phyloP scores from a whole-genome alignment of 257 asterid species.

The Asclepias syriaca region DNA sequence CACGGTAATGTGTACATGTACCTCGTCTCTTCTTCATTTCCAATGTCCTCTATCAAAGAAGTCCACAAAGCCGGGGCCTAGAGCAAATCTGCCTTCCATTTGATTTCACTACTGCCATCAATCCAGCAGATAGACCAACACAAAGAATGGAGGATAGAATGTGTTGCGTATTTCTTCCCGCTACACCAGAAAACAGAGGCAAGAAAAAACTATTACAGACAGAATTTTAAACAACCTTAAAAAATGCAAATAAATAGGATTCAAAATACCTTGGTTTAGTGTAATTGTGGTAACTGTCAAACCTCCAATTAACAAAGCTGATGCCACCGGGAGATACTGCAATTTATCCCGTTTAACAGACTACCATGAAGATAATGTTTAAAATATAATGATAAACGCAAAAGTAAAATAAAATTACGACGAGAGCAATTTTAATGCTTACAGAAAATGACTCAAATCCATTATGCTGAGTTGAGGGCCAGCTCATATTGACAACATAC shows the following conservation, averaged over 20 bases:
- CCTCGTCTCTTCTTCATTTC: not conserved
- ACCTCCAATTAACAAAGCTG: constrained; percentile 90
- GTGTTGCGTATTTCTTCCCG: constrained; percentile 62
- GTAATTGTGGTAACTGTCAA: constrained; percentile 84
- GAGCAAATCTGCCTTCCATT: constrained; percentile 95
- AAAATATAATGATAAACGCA: not conserved
- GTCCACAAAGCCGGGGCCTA: constrained; percentile 87
- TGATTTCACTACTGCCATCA: constrained; percentile 73
- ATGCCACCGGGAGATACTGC: constrained; percentile 98
- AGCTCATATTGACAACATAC: constrained; percentile 53
- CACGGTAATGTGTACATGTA: not conserved
- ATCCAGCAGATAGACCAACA: constrained; percentile 77
- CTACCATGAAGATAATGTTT: not conserved
- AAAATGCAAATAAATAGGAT: not conserved
- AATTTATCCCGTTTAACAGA: constrained; percentile 9
- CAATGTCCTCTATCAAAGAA: constrained; percentile 33
- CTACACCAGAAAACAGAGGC: constrained; percentile 21
- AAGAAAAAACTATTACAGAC: not conserved
- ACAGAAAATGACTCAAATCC: constrained; percentile 70
- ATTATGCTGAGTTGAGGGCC: constrained; percentile 50
- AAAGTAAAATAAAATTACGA: not conserved
- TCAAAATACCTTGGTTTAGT: constrained; percentile 66
- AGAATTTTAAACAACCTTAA: not conserved
- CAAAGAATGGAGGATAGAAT: constrained; percentile 59
- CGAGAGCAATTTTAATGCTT: constrained; percentile 24